A percentile compares a stretch with the other conserved stretches of the same genome.
phyloP scores from a whole-genome alignment of 1,139 yeast species.

The Hansenula lynferdii region DNA sequence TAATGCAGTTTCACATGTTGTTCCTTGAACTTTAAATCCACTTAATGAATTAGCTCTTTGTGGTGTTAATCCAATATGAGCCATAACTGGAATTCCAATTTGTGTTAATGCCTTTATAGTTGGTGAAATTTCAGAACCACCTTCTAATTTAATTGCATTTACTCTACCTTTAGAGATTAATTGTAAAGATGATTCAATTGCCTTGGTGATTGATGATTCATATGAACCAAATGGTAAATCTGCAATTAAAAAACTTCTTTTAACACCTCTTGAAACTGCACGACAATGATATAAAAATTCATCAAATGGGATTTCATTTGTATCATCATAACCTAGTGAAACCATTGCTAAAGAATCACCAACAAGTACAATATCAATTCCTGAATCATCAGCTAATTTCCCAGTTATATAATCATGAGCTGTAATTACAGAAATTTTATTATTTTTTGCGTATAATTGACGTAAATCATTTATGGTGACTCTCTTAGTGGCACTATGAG shows the following conservation, averaged over 20 bases:
- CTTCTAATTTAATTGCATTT: slow-evolving; percentile 86
- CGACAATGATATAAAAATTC: slow-evolving; percentile 67
- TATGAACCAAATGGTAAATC: slow-evolving; percentile 90
- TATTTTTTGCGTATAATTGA: slow-evolving; percentile 33
- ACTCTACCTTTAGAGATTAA: slow-evolving; percentile 58
- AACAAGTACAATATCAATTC: slow-evolving; percentile 66
- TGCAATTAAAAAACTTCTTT: slow-evolving; percentile 65
- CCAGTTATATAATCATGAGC: slow-evolving; percentile 87
- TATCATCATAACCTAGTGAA: slow-evolving; percentile 74
- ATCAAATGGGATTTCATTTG: slow-evolving; percentile 71
- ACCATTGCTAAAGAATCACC: slow-evolving; percentile 97
- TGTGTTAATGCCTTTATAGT: slow-evolving; percentile 48
- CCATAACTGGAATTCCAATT: slow-evolving; percentile 86
- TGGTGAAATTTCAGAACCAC: slow-evolving; percentile 53
- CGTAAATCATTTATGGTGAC: slow-evolving; percentile 39
- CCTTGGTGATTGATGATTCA: slow-evolving; percentile 62
- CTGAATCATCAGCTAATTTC: slow-evolving; percentile 61
- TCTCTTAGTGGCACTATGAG: slow-evolving; percentile 19
- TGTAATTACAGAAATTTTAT: slow-evolving; percentile 73
- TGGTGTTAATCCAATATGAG: slow-evolving; percentile 91
- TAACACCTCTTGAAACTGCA: slow-evolving; percentile 71
- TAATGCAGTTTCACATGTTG: slow-evolving; percentile 46
- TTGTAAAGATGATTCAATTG: slow-evolving; percentile 56
- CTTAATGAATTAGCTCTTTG: slow-evolving; percentile 77
- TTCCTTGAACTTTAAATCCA: slow-evolving; percentile 88